phyloP scores from a whole-genome alignment of 371 early-diverging fungal species.

The Mortierella sp. region DNA sequence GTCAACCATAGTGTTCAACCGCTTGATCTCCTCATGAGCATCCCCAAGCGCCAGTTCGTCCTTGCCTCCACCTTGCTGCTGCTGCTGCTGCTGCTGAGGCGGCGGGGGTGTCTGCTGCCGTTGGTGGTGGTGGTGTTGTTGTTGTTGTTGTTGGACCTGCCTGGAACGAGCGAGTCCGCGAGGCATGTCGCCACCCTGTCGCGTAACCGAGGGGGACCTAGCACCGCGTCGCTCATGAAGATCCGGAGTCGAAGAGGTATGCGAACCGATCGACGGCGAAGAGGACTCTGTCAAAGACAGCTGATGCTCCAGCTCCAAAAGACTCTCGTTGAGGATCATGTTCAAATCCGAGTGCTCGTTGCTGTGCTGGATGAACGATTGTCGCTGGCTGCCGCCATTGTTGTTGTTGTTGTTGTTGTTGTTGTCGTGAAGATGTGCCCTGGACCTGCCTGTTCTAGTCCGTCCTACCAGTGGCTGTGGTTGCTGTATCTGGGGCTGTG shows the following conservation, averaged over 20 bases:
- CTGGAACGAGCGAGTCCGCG: background rate
- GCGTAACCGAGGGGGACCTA: background rate
- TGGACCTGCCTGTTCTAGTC: background rate
- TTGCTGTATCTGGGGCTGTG: slow-evolving; percentile 18
- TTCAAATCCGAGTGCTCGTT: slow-evolving; percentile 35
- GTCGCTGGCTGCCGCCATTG: background rate
- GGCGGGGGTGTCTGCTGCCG: background rate
- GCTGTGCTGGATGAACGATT: slow-evolving; percentile 19
- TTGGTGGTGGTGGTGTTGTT: background rate
- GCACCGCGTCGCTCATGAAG: slow-evolving; percentile 3
- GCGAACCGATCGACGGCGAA: slow-evolving; percentile 1
- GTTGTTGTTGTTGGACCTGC: background rate
- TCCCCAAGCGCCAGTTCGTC: slow-evolving; percentile 35
- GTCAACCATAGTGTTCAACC: slow-evolving; percentile 48
- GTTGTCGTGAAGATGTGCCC: too few species aligned
- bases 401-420: background rate
- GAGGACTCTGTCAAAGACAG: slow-evolving; percentile 21
- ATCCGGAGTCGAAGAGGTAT: slow-evolving; percentile 1
- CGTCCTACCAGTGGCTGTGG: too few species aligned
- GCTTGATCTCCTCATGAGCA: slow-evolving; percentile 38
- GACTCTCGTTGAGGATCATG: slow-evolving; percentile 37
- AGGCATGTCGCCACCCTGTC: too few species aligned
- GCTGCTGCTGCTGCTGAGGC: slow-evolving; percentile 3
- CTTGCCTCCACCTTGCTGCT: slow-evolving; percentile 10
- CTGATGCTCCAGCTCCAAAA: slow-evolving; percentile 43